Evolutionary conservation across 495 filamentous ascomycete genomes (phyloP), one percentile per base, ranked within the genome.

Genomic region (Penicillium coprophilum): DNA sequence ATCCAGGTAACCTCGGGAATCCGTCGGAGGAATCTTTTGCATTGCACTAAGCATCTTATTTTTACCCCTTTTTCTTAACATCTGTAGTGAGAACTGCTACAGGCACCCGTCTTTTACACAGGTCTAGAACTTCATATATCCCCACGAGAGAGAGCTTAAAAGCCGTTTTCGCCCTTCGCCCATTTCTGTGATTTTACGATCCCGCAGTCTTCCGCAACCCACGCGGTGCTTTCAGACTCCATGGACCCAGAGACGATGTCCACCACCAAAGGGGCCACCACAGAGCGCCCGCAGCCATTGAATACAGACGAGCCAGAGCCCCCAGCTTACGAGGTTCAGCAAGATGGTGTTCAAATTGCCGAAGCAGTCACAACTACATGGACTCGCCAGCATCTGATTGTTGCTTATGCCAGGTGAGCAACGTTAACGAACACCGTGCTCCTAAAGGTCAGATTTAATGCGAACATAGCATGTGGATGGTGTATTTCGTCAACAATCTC

Each of bases 311-410:
- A n/a, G 7, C 17, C 34, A 17, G 6, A 17, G 15, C 8, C 17
- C 7, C 34, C 34, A 38, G 34, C n/a, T 17, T 3, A 17, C 15
- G n/a, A 38, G 34, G 17, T 38, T 21, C 47, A 60, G 49, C 65
- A 68, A 32, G 56, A 63, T 58, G 67, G 65, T 51, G 65, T 70
- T 45, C 60, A 58, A 8, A 60, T 66, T 20, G 65, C 63, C 0
- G 67, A 70, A 36, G 65, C 67, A 12, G 59, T 68, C 36, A 65
- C 65, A 19, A 38, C 56, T 7, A 44, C 56, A 15, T 70, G 67
- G 67, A 56, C 58, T 12, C 64, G 59, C 47, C 58, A 53, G 32
- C 61, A 61, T 1, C 50, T 70, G 4, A 62, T 62, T 9, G 36
- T 55, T 1, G 53, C 44, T n/a, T 70, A 70, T 61, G 47, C 40